phyloP scores from a whole-genome alignment of 345 rosid species.

The Acer saccharum region DNA sequence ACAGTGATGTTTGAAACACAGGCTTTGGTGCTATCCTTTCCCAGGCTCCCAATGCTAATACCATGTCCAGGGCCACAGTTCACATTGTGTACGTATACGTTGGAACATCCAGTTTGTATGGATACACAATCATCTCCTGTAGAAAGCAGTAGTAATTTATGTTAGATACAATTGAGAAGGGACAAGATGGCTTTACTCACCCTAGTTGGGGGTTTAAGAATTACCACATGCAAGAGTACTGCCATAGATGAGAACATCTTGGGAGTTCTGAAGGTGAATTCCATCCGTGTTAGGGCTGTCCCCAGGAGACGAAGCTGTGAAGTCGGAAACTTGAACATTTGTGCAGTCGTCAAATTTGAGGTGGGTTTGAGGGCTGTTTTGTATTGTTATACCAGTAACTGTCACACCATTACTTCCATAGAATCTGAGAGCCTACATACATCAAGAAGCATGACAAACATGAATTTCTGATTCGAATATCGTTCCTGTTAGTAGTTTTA shows the following conservation, averaged over 20 bases:
- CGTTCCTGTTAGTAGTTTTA: neutral
- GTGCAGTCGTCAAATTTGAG: conserved; percentile 79
- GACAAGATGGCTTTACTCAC: neutral
- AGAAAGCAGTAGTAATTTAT: conserved; percentile 14
- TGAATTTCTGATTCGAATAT: neutral
- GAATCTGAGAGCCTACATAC: conserved; percentile 74
- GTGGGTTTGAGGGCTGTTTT: conserved; percentile 89
- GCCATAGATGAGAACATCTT: conserved; percentile 57
- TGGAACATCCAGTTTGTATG: conserved; percentile 85
- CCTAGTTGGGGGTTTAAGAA: neutral
- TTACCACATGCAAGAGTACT: conserved; percentile 75
- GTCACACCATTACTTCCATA: conserved; percentile 74
- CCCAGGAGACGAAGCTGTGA: conserved; percentile 68
- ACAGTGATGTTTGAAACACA: conserved; percentile 85
- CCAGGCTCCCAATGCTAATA: conserved; percentile 91
- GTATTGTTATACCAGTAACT: conserved; percentile 76
- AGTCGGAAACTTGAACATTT: conserved; percentile 57
- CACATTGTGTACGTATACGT: conserved; percentile 62
- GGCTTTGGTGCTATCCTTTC: conserved; percentile 67
- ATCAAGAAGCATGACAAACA: conserved; percentile 8
- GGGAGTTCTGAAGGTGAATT: conserved; percentile 84
- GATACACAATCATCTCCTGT: conserved; percentile 94
- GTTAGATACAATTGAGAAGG: neutral
- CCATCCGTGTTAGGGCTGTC: conserved; percentile 87
- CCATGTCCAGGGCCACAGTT: conserved; percentile 96